Evolutionary conservation across 2,329 filamentous ascomycete species (phyloP), one percentile per base, ranked within the genome.

Genomic region (Dendryphion nanum): DNA sequence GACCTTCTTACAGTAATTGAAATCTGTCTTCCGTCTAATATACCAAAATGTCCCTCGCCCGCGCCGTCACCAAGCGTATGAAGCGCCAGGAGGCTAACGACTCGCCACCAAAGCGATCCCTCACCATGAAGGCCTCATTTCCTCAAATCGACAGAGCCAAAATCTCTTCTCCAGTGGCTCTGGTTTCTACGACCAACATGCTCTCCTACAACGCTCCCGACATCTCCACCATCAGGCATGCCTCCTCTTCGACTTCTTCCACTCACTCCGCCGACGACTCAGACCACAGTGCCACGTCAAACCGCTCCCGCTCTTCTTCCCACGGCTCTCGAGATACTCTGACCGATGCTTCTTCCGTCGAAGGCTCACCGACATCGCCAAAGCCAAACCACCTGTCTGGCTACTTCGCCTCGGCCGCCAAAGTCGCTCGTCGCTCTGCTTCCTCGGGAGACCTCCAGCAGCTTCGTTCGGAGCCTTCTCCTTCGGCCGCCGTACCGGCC

Each of bases 131-230:
- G 43, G 61, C 62, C 41, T 54, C 48, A 49, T 60, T 50, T 51
- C 48, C 68, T 59, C 66, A 74, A 58, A 66, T 74, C 37, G 71
- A 82, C 50, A 79, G 84, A 42, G 66, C 76, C 62, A 83, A 89
- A 72, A 98, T 98, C 62, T 98, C 93, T 1, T 81, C 77, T 3
- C 93, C 93, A 1, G 77, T 95, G 37, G 83, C 89, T 66, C 77
- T 98, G 47, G 75, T 96, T 33, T 94, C 93, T 42, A 95, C 91
- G 4, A 97, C 93, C 53, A 98, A 97, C 68, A 89, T 94, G 79
- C 83, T 96, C 38, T 89, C 89, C 6, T 95, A 95, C 76, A 91
- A 91, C 61, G 90, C 93, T 7, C 91, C 91, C 35, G 86, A 96
- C 61, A 82, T 96, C 45, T 72, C 73, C 30, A 65, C 58, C 34